A percentile compares a stretch with the other conserved stretches of the same genome.
Conservation (phyloP, 768 basidiomycete species). For the Filobasidium wieringae region DNA sequence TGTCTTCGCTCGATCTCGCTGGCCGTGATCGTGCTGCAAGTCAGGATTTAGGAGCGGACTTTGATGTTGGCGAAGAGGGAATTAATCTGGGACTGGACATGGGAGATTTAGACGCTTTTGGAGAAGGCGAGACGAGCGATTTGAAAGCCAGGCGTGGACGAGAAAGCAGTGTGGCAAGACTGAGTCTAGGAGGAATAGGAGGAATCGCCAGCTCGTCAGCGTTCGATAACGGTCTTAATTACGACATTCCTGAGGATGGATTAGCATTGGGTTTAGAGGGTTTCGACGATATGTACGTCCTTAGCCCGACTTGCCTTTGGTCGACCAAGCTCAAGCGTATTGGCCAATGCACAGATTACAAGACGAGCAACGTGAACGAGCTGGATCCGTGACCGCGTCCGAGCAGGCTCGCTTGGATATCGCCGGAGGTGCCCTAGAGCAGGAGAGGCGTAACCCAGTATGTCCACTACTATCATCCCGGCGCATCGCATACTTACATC, state of each 20-base stretch:
- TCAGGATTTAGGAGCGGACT: not conserved
- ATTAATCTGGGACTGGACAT: not conserved
- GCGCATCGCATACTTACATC: too few relatives aligned
- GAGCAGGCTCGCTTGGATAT: too few relatives aligned
- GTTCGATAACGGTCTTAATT: not conserved
- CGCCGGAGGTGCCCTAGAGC: too few relatives aligned
- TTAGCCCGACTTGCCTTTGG: too few relatives aligned
- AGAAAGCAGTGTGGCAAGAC: not conserved
- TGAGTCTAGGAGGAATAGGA: not conserved
- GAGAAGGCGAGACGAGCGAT: not conserved
- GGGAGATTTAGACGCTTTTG: not conserved
- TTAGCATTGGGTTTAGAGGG: not conserved
- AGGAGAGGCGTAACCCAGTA: too few relatives aligned
- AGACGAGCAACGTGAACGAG: too few relatives aligned
- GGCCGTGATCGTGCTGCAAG: not conserved
- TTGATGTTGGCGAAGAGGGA: not conserved
- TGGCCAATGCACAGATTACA: too few relatives aligned
- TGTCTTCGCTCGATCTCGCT: not conserved
- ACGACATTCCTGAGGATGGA: not conserved
- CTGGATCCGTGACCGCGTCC: too few relatives aligned
- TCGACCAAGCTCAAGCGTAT: too few relatives aligned
- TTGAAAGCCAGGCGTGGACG: not conserved
- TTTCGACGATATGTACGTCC: not conserved
- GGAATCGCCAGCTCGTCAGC: not conserved
- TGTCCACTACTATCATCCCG: too few relatives aligned